Percentiles rank a stretch among this genome's conserved stretches.
Evolutionary conservation across 2,329 filamentous ascomycete genomes (phyloP).

Genomic region (Lomentospora prolificans): DNA sequence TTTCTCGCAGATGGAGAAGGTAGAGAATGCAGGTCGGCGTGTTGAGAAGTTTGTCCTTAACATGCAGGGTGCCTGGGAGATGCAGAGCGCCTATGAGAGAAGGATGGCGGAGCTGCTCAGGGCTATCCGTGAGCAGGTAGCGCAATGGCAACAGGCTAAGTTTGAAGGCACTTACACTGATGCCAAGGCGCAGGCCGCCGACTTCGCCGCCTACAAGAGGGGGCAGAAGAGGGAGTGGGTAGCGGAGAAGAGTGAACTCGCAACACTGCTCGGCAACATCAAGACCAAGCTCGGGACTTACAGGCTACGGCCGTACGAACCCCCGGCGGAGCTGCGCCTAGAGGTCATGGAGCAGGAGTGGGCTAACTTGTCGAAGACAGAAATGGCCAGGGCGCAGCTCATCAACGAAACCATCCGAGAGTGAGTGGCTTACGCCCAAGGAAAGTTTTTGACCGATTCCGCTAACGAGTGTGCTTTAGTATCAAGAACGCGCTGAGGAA

Average conservation of each 20-base stretch:
- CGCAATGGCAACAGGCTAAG: constrained; percentile 65
- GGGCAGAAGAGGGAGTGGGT: constrained; percentile 92
- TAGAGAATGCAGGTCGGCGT: constrained; percentile 90
- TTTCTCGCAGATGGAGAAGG: constrained; percentile 97
- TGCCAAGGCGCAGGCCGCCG: constrained; percentile 73
- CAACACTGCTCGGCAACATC: constrained; percentile 90
- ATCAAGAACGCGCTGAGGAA: constrained; percentile 93
- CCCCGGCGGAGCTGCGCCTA: constrained; percentile 71
- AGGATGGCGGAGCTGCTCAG: constrained; percentile 76
- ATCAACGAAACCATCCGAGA: constrained; percentile 99
- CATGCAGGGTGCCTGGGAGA: constrained; percentile 99
- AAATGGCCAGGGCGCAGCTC: constrained; percentile 80
- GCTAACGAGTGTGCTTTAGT: constrained; percentile 24
- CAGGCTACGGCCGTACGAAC: constrained; percentile 80
- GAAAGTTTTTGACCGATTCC: not conserved
- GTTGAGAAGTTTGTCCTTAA: constrained; percentile 98
- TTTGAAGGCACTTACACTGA: constrained; percentile 91
- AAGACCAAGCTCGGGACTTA: constrained; percentile 98
- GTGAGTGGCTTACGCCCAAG: constrained; percentile 34
- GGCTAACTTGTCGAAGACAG: constrained; percentile 67
- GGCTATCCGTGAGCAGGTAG: constrained; percentile 62
- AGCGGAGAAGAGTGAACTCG: constrained; percentile 91
- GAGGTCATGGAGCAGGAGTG: constrained; percentile 78
- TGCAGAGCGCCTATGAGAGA: constrained; percentile 93
- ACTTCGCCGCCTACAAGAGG: constrained; percentile 84